Evolutionary conservation across 176 grass and related monocot species (phyloP), one percentile per base, ranked within the genome.

Genomic region (Ampelocalamus luodianensis): DNA sequence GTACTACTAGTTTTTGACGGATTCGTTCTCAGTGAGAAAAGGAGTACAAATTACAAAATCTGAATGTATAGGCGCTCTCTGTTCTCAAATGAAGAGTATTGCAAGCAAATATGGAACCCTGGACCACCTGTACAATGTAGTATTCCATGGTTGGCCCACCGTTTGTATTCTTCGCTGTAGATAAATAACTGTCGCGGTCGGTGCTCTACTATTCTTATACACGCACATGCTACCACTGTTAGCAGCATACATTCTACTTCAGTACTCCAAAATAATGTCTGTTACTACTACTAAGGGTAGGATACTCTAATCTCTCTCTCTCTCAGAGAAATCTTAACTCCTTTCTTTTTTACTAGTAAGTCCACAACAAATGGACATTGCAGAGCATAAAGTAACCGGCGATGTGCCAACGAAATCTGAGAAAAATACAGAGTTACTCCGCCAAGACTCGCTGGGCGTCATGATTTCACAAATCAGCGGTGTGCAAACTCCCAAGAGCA

Each of bases 391-490:
- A 53, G 32, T 12, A 8, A 18, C 26, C 10, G 24, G 32, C 39
- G 24, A 63, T 15, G 9, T 48, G 40, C 15, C 17, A 10, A 23
- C 32, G 18, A 37, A 37, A 66, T 10, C 43, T 16, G 12, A 66
- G 12, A 66, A 50, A 58, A 77, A 59, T 26, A n/a, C 53, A 15
- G 79, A 15, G 79, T 8, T 10, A 12, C 48, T 81, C 46, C 4
- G 15, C n/a, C 22, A 23, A 44, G 11, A 10, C 59, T 60, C 65
- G 45, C 55, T n/a, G 65, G 65, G 58, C 34, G 74, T 79, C 74
- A 84, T 66, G 67, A 88, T 88, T 84, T 79, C 67, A 46, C 74
- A 65, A 84, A 84, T 88, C 81, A 72, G 80, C 74, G 66, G 38
- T 12, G n/a, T 26, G 58, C 58, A 62, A 36, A 53, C 63, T 56